A percentile compares a stretch with the other conserved stretches of the same genome.
These are phyloP conservation scores for Euphorbia schlechtendalii DNA, from an alignment of 441 rosid genomes.

Conservation along the genomic window DNA sequence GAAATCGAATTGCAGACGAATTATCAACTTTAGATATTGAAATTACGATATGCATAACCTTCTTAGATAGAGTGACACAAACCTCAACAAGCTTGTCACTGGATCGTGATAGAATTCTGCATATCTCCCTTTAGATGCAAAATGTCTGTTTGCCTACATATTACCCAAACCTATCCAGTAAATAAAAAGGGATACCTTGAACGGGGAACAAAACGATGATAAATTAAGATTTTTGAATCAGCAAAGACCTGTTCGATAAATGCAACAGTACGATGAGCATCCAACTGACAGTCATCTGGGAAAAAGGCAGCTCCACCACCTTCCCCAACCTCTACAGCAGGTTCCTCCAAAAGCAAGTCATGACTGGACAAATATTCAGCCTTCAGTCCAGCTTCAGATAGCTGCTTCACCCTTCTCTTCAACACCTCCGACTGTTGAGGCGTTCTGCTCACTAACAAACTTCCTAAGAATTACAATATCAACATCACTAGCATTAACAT, in stretches of 20 bases:
- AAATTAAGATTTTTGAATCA: constrained; percentile 10
- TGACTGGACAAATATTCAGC: constrained; percentile 54
- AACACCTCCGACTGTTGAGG: constrained; percentile 45
- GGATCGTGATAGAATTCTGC: constrained; percentile 79
- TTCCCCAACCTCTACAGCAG: constrained; percentile 45
- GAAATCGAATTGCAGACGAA: constrained; percentile 4
- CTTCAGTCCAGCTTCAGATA: constrained; percentile 67
- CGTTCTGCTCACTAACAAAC: constrained; percentile 63
- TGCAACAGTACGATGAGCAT: constrained; percentile 65
- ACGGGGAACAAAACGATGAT: background rate
- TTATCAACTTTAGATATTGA: constrained; percentile 9
- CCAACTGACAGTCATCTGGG: constrained; percentile 80
- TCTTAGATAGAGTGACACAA: constrained; percentile 12
- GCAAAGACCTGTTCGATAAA: constrained; percentile 56
- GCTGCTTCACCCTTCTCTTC: constrained; percentile 47
- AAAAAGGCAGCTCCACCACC: constrained; percentile 67
- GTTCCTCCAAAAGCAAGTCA: constrained; percentile 53
- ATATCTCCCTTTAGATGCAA: constrained; percentile 59
- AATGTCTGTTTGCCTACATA: constrained; percentile 55
- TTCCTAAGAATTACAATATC: constrained; percentile 36
- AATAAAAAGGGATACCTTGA: background rate
- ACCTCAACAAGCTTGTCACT: constrained; percentile 60
- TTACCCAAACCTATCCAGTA: background rate
- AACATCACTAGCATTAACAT: background rate
- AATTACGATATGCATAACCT: too few species aligned